phyloP scores from a whole-genome alignment of 306 rosid genomes.

The Cucurbita maxima region DNA sequence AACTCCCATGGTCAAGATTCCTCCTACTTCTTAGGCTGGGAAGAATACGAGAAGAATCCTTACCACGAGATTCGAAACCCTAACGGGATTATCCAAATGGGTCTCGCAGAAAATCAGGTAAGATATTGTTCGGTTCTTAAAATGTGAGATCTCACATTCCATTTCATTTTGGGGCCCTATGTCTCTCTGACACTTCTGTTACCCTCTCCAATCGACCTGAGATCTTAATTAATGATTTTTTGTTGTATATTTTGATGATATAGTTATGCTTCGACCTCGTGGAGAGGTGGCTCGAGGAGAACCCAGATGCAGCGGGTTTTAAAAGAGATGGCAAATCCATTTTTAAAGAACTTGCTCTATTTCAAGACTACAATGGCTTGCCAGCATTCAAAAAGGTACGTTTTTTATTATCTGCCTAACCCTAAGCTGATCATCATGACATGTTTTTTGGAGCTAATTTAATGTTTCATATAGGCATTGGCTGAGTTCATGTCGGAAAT shows the following conservation, averaged over 20 bases:
- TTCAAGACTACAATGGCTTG: slow-evolving; percentile 4
- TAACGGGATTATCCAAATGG: slow-evolving; percentile 9
- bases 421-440: background rate
- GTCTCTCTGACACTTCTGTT: too few species aligned
- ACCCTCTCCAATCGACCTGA: too few species aligned
- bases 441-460: background rate
- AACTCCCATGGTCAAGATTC: slow-evolving; percentile 12
- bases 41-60: slow-evolving; percentile 11
- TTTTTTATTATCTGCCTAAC: too few species aligned
- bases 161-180: too few species aligned
- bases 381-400: slow-evolving; percentile 7
- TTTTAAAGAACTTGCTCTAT: background rate
- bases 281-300: background rate
- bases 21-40: slow-evolving; percentile 7
- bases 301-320: background rate
- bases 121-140: background rate
- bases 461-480: background rate
- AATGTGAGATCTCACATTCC: too few species aligned
- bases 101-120: slow-evolving; percentile 12
- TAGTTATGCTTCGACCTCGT: background rate
- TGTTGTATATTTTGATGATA: too few species aligned
- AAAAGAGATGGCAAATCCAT: slow-evolving; percentile 7
- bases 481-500: slow-evolving; percentile 7
- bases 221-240: too few species aligned
- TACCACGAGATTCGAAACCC: slow-evolving; percentile 4